These are phyloP conservation scores for Metarhizium anisopliae DNA, from an alignment of 2,329 filamentous ascomycete genomes.

Conservation along the genomic window DNA sequence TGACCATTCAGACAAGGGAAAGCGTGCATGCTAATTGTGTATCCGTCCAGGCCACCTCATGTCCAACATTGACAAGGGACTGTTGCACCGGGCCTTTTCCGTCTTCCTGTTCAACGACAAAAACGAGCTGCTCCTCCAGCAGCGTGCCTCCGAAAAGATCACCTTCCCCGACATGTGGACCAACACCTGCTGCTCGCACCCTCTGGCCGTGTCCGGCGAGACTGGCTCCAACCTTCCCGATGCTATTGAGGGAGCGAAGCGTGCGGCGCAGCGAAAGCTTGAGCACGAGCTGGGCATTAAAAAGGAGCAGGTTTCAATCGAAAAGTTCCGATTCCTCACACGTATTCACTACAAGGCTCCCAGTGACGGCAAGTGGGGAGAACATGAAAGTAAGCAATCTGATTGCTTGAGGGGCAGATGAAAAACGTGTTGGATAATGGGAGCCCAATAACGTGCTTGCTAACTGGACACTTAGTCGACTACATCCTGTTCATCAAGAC, in stretches of 20 bases:
- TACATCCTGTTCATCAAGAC: constrained; percentile 98
- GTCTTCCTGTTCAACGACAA: constrained; percentile 95
- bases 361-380: constrained; percentile 95
- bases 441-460: not conserved
- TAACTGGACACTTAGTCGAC: constrained; percentile 55
- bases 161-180: constrained; percentile 99
- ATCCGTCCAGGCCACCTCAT: constrained; percentile 73
- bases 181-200: constrained; percentile 98
- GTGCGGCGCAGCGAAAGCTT: constrained; percentile 85
- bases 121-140: constrained; percentile 88
- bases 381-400: constrained; percentile 77
- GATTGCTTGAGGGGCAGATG: not conserved
- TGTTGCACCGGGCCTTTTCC: constrained; percentile 94
- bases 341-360: constrained; percentile 97
- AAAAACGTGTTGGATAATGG: not conserved
- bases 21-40: not conserved
- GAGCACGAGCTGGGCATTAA: constrained; percentile 93
- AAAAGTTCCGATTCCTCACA: constrained; percentile 89
- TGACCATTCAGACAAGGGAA: not conserved
- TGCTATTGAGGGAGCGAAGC: constrained; percentile 78
- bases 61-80: constrained; percentile 94
- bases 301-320: constrained; percentile 76
- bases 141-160: constrained; percentile 93
- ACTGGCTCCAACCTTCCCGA: constrained; percentile 74
- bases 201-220: constrained; percentile 83